Evolutionary conservation across 352 stramenopile species (phyloP).

Genomic region (Pythium myriotylum): DNA sequence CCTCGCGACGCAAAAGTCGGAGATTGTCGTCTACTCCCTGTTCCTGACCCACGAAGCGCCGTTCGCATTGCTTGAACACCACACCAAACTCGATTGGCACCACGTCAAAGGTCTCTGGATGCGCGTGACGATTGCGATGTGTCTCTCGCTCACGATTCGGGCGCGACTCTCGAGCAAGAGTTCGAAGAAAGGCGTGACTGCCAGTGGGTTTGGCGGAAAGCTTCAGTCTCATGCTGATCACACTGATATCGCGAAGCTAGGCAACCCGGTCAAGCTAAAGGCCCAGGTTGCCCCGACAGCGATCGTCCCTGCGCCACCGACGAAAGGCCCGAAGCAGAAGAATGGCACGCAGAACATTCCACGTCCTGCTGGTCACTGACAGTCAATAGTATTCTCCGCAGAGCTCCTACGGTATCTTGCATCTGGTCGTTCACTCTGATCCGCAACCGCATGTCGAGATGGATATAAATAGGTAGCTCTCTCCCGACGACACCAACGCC

Average conservation of each 20-base stretch:
- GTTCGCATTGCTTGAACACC: neutral
- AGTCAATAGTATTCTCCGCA: no score
- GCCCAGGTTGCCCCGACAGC: neutral
- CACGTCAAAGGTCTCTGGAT: slow-evolving; percentile 1
- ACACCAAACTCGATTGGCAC: neutral
- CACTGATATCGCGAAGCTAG: neutral
- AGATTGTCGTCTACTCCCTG: slow-evolving; percentile 3
- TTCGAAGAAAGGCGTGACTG: neutral
- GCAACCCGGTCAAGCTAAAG: no score
- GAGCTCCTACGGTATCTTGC: no score
- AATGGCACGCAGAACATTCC: no score
- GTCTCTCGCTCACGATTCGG: slow-evolving; percentile 3
- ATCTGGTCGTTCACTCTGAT: no score
- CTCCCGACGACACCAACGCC: no score
- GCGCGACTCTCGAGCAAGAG: neutral
- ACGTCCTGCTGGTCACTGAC: no score
- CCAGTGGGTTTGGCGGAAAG: neutral
- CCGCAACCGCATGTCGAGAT: no score
- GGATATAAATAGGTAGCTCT: no score
- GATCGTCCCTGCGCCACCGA: neutral
- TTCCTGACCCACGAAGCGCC: slow-evolving; percentile 7
- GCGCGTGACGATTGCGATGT: slow-evolving; percentile 2
- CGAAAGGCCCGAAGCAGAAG: neutral
- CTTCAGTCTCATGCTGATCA: neutral
- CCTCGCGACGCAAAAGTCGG: neutral